A percentile compares a stretch with the other conserved stretches of the same genome.
Evolutionary conservation across 2,329 filamentous ascomycete species (phyloP).

Genomic region (Xylaria sp.): DNA sequence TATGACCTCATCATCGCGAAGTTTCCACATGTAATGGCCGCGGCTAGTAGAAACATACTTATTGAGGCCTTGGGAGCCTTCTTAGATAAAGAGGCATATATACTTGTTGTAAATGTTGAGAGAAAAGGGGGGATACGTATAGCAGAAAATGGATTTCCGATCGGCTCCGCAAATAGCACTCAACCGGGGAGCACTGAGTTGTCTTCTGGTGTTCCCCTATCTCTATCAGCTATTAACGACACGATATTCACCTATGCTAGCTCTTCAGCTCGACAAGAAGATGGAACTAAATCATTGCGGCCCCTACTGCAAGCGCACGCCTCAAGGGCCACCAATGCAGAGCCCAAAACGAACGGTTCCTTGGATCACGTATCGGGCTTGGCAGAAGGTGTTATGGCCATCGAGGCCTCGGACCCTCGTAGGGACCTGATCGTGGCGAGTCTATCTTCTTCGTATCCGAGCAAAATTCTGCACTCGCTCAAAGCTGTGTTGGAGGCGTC

Average conservation of each 20-base stretch:
- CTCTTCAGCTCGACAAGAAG: not conserved
- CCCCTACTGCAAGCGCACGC: not conserved
- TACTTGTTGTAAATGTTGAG: not conserved
- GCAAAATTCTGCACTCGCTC: not conserved
- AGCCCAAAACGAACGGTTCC: not conserved
- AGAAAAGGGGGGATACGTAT: not conserved
- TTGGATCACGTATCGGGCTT: too few relatives aligned
- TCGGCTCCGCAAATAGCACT: not conserved
- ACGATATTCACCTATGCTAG: not conserved
- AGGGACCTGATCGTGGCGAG: not conserved
- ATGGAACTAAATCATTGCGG: not conserved
- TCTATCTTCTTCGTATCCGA: not conserved
- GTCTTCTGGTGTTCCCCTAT: not conserved
- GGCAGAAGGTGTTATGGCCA: too few relatives aligned
- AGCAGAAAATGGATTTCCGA: not conserved
- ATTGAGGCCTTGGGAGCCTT: not conserved
- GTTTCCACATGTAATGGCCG: not conserved
- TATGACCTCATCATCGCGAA: conserved; percentile 21
- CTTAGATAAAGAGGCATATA: not conserved
- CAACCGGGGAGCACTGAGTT: not conserved
- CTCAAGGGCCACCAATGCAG: not conserved
- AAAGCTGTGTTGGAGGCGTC: not conserved
- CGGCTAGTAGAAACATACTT: not conserved
- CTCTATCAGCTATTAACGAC: not conserved
- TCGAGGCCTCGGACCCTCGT: too few relatives aligned